Percentiles rank a stretch among this genome's conserved stretches.
Conservation (phyloP, 345 rosid genomes). For the Salix viminalis region DNA sequence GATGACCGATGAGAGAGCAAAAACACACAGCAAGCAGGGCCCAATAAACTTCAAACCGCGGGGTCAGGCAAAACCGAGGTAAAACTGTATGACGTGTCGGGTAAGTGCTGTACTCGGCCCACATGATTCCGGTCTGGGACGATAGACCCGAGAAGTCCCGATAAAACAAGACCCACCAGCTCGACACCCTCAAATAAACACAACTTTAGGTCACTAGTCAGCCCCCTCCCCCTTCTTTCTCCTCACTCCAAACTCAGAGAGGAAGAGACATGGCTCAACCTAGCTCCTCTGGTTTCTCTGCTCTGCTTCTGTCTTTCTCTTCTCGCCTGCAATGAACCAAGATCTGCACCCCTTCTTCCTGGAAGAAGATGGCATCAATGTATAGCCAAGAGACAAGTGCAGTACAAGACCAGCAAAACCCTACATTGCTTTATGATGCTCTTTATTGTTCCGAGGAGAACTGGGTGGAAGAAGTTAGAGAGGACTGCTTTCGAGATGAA, state of each 20-base stretch:
- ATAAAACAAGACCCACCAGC: background rate
- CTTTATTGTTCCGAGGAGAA: conserved; percentile 63
- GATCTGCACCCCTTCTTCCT: conserved; percentile 36
- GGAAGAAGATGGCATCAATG: conserved; percentile 53
- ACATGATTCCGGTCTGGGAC: conserved; percentile 3
- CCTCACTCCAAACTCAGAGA: conserved; percentile 4
- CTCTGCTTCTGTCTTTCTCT: conserved; percentile 17
- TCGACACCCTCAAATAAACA: conserved; percentile 19
- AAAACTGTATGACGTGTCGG: conserved; percentile 42
- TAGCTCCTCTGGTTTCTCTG: conserved; percentile 18
- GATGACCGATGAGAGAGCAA: background rate
- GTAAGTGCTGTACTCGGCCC: conserved; percentile 38
- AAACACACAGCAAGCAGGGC: background rate
- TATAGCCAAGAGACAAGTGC: conserved; percentile 15
- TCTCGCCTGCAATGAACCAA: conserved; percentile 34
- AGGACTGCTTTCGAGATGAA: conserved; percentile 13
- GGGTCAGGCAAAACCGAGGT: conserved; percentile 1
- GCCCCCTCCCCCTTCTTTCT: background rate
- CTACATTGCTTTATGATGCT: conserved; percentile 30
- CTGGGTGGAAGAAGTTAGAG: conserved; percentile 35
- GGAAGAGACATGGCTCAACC: conserved; percentile 31
- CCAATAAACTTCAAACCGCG: background rate
- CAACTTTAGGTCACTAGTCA: background rate
- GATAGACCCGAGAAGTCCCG: conserved; percentile 14
- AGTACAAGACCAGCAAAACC: conserved; percentile 16